phyloP scores from a whole-genome alignment of 176 grass and related monocot genomes.

The Microstegium vimineum region DNA sequence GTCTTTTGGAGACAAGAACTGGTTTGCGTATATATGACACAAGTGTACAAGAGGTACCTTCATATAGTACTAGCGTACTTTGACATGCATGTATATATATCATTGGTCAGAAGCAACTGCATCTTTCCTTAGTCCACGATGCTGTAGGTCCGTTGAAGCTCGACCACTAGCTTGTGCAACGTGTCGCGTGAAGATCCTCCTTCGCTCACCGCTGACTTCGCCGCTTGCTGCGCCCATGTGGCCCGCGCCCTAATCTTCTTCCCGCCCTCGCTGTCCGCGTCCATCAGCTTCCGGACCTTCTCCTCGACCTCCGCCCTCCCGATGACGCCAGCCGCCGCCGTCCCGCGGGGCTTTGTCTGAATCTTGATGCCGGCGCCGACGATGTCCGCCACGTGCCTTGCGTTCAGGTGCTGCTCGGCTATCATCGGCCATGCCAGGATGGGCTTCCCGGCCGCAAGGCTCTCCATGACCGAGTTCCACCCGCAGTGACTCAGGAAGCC shows the following conservation, averaged over 20 bases:
- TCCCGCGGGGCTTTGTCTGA: not conserved
- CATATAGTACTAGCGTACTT: not conserved
- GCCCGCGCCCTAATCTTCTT: slow-evolving; percentile 20
- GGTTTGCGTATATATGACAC: too few species aligned
- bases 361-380: slow-evolving; percentile 38
- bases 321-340: not conserved
- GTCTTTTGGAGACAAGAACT: too few species aligned
- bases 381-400: slow-evolving; percentile 49
- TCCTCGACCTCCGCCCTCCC: slow-evolving; percentile 35
- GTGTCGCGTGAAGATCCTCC: slow-evolving; percentile 28
- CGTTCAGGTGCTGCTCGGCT: slow-evolving; percentile 63
- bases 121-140: not conserved
- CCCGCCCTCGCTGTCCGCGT: not conserved
- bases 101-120: not conserved
- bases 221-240: not conserved
- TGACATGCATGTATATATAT: not conserved
- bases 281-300: slow-evolving; percentile 41
- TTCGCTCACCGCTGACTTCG: slow-evolving; percentile 29
- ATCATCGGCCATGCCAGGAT: slow-evolving; percentile 65
- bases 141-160: slow-evolving; percentile 30
- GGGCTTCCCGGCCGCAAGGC: slow-evolving; percentile 46
- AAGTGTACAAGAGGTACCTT: too few species aligned
- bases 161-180: slow-evolving; percentile 30
- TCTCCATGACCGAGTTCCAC: slow-evolving; percentile 73
- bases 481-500: slow-evolving; percentile 64